Evolutionary conservation across 805 yeast genomes (phyloP).

Genomic region (Kockiozyma suomiensis): DNA sequence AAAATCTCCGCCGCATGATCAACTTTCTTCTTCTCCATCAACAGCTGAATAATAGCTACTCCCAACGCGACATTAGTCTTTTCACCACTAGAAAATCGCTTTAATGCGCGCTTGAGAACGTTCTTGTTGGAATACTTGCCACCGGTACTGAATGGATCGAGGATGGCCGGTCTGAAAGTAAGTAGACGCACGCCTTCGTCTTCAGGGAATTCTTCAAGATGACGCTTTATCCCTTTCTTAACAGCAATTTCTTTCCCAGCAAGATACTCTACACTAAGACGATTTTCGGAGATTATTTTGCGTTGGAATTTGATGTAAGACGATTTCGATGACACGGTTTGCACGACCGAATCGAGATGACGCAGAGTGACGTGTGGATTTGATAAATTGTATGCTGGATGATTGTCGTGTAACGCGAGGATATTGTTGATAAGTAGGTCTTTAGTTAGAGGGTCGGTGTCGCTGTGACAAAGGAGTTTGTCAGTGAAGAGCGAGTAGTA

Average conservation of each 20-base stretch:
- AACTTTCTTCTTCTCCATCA: slow-evolving; percentile 33
- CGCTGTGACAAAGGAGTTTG: too few relatives aligned
- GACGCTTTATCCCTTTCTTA: slow-evolving; percentile 24
- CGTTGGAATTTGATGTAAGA: slow-evolving; percentile 19
- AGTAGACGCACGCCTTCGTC: slow-evolving; percentile 24
- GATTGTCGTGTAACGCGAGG: slow-evolving; percentile 5
- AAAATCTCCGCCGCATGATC: slow-evolving; percentile 39
- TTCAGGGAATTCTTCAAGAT: slow-evolving; percentile 25
- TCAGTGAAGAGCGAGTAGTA: neutral
- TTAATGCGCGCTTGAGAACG: slow-evolving; percentile 36
- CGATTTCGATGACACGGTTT: slow-evolving; percentile 5
- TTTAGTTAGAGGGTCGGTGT: slow-evolving; percentile 12
- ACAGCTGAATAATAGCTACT: slow-evolving; percentile 40
- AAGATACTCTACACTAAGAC: slow-evolving; percentile 22
- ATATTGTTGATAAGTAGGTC: slow-evolving; percentile 45
- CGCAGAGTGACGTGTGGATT: slow-evolving; percentile 29
- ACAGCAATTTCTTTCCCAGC: slow-evolving; percentile 30
- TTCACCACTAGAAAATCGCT: slow-evolving; percentile 37
- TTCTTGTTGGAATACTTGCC: slow-evolving; percentile 24
- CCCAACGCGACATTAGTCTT: slow-evolving; percentile 38
- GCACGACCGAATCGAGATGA: slow-evolving; percentile 19
- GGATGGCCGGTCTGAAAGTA: slow-evolving; percentile 21
- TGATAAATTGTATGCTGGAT: slow-evolving; percentile 2
- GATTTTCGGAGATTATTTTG: slow-evolving; percentile 16
- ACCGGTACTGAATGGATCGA: slow-evolving; percentile 29